Evolutionary conservation across 2,329 filamentous ascomycete species (phyloP), one percentile per base, ranked within the genome.

Genomic region (Mycocentrospora acerina): DNA sequence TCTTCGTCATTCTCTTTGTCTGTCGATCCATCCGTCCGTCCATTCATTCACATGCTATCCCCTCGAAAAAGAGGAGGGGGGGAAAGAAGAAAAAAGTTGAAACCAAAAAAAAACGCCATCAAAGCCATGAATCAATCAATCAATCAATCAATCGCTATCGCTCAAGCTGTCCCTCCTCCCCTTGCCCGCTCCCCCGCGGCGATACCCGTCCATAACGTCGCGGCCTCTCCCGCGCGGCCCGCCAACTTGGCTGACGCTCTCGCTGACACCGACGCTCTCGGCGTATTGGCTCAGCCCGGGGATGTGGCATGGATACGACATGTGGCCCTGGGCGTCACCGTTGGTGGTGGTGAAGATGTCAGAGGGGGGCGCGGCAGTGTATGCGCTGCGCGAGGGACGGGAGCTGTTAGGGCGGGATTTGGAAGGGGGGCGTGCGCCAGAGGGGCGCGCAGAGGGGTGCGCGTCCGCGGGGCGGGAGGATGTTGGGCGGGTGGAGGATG

Each of bases 221-320:
- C 71, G 41, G 51, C 67, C 53, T 17, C 51, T 44, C 50, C 61
- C 31, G 47, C 60, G 52, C 47, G 53, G 56, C 2, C 42, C 64
- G 25, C 66, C 68, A 17, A 65, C 64, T 39, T 71, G 67, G 46
- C 67, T 69, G 4, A 69, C 59, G 35, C 66, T 69, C 44, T 70
- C 66, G 29, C 58, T 57, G 1, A 59, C 54, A 14, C 55, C 57
- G 5, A 67, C 62, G 24, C 63, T 68, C 19, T 54, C 60, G 0
- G 62, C 62, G 19, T 22, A 22, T 24, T 46, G 42, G 42, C 70
- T 76, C 52, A 81, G 49, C 1, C 75, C 77, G 0, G 79, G 77
- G 32, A 82, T 77, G 7, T 78, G 72, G 61, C 79, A 78, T 17
- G 75, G 73, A 52, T 82, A 82, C 32, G 69, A 71, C 60, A 77